These are phyloP conservation scores for Sporothrix phasma DNA, from an alignment of 2,329 filamentous ascomycete genomes.

Conservation along the genomic window DNA sequence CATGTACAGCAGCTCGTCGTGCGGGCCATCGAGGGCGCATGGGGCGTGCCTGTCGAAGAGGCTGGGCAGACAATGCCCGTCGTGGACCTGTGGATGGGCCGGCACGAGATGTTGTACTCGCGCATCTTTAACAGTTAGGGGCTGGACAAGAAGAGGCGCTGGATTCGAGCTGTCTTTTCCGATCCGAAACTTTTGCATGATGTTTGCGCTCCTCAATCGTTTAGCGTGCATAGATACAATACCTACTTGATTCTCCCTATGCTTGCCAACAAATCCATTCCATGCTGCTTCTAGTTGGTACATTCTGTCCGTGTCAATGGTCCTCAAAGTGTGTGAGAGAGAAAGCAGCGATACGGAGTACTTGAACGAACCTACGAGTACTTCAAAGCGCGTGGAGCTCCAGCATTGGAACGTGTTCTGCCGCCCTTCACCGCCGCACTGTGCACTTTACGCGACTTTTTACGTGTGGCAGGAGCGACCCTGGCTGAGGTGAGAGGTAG, in stretches of 20 bases:
- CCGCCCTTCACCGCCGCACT: constrained; percentile 8
- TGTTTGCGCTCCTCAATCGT: no score
- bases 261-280: no score
- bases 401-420: constrained; percentile 9
- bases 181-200: no score
- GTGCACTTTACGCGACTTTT: constrained; percentile 17
- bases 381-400: not conserved
- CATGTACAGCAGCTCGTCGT: constrained; percentile 49
- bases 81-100: constrained; percentile 74
- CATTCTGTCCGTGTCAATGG: no score
- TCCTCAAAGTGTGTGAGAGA: no score
- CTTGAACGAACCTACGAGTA: no score
- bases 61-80: constrained; percentile 67
- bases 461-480: constrained; percentile 1
- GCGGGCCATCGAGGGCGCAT: constrained; percentile 49
- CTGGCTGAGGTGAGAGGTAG: not conserved
- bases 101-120: constrained; percentile 75
- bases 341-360: no score
- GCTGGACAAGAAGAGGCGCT: no score
- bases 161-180: no score
- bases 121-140: constrained; percentile 73
- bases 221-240: no score
- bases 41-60: constrained; percentile 47
- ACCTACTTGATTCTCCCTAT: no score
- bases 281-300: no score